Percentiles rank a stretch among this genome's conserved stretches.
These are phyloP conservation scores for Sarocladium strictum DNA, from an alignment of 2,329 filamentous ascomycete genomes.

Conservation along the genomic window DNA sequence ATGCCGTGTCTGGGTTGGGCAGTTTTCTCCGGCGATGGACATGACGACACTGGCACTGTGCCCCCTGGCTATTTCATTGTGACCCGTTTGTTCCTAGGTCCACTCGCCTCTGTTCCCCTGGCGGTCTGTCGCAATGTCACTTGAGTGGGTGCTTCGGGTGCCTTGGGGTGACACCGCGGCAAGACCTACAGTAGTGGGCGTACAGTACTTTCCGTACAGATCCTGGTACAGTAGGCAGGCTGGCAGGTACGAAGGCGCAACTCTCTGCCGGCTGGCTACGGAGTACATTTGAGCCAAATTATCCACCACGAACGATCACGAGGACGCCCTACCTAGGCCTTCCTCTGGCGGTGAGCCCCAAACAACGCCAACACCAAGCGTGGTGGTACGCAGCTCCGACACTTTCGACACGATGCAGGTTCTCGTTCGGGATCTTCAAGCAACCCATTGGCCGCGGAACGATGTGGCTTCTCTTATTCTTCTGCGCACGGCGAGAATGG, in stretches of 20 bases:
- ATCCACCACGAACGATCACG: background rate
- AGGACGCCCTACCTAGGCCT: background rate
- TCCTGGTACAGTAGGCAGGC: too few species aligned
- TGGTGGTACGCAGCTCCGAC: background rate
- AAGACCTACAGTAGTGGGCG: too few species aligned
- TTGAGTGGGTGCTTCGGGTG: too few species aligned
- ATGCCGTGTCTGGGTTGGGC: background rate
- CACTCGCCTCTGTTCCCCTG: background rate
- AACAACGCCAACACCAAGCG: background rate
- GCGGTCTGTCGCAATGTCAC: background rate
- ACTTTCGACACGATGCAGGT: background rate
- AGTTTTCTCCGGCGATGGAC: conserved; percentile 1
- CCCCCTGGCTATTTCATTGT: background rate
- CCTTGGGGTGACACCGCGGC: too few species aligned
- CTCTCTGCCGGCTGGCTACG: background rate
- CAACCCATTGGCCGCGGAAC: too few species aligned
- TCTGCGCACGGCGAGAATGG: too few species aligned
- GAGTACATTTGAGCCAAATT: background rate
- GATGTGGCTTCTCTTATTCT: too few species aligned
- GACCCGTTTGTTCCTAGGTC: background rate
- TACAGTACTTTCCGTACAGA: too few species aligned
- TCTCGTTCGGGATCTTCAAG: background rate
- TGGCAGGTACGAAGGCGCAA: background rate
- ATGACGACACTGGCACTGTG: conserved; percentile 3
- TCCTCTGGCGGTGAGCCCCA: conserved; percentile 2